Evolutionary conservation across 2,329 filamentous ascomycete species (phyloP), one percentile per base, ranked within the genome.

Genomic region (Domatiomyces catenatus): DNA sequence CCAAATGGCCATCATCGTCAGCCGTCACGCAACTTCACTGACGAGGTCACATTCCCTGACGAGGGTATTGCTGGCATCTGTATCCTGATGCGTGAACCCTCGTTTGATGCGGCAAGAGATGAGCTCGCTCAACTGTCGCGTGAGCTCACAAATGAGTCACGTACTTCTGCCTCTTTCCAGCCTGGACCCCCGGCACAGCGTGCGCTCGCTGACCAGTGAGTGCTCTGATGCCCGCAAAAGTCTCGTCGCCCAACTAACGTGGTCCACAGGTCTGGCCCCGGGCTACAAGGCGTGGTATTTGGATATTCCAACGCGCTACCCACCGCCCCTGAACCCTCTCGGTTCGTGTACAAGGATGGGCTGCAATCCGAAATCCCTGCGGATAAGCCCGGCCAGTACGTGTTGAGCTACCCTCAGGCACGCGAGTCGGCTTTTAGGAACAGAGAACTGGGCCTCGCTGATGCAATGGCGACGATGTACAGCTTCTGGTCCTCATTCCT

Each of bases 401-500:
- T 60, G 39, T 62, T 66, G 47, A 58, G 57, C 18, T 64, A 64
- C 47, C 60, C 42, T 52, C 50, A 52, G 17, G 44, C 55, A 10
- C 52, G 56, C 47, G 56, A 58, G 18, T 39, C 51, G 10, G 54
- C 54, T n/a, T 50, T 58, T 19, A 48, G 63, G 36, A 66, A 67
- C 48, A 51, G 62, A 10, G 67, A 71, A 47, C 60, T 59, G 10
- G 55, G 58, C 26, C 64, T 75, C 59, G 74, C 42, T 62, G 66
- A 24, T 57, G 71, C 50, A 60, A 63, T 55, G 45, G 56, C 67
- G 55, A 50, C 51, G 5, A 74, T 86, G 26, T 87, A 86, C 68
- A 75, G 80, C 56, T 85, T 85, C 69, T 88, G 83, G 82, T 79
- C 79, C 18, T 77, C 83, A 63, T 85, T 84, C 62, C 72, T 88